A percentile compares a stretch with the other conserved stretches of the same genome.
Evolutionary conservation across 129 eudicot genomes (phyloP).

Genomic region (Helianthus tuberosus): DNA sequence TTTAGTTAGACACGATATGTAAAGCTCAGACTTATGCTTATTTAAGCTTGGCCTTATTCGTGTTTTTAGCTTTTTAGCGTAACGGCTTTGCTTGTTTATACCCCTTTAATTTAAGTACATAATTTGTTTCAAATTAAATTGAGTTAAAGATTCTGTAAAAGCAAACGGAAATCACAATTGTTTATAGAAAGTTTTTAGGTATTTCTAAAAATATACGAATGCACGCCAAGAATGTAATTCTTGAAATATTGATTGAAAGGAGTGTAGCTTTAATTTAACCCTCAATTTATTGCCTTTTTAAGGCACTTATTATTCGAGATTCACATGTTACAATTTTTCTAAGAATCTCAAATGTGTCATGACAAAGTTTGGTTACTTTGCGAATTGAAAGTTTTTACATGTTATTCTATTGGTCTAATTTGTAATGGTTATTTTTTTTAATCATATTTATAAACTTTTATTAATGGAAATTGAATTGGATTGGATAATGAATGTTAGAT

Average conservation of each 20-base stretch:
- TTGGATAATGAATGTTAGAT: too few species aligned
- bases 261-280: slow-evolving; percentile 20
- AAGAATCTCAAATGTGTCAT: background rate
- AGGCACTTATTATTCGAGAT: background rate
- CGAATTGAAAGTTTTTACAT: background rate
- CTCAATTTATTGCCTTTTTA: background rate
- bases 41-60: too few species aligned
- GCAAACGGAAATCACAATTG: background rate
- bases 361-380: background rate
- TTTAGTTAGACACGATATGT: too few species aligned
- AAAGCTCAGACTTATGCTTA: too few species aligned
- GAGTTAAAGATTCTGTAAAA: too few species aligned
- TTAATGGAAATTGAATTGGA: too few species aligned
- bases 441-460: too few species aligned
- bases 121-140: too few species aligned
- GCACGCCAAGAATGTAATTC: slow-evolving; percentile 12
- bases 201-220: background rate
- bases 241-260: background rate
- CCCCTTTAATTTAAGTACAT: too few species aligned
- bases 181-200: background rate
- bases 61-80: too few species aligned
- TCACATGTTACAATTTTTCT: slow-evolving; percentile 22
- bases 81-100: too few species aligned
- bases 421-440: too few species aligned
- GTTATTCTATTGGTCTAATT: background rate